Base-by-base conservation (phyloP, 306 rosid genomes). In the Glycine soja region DNA sequence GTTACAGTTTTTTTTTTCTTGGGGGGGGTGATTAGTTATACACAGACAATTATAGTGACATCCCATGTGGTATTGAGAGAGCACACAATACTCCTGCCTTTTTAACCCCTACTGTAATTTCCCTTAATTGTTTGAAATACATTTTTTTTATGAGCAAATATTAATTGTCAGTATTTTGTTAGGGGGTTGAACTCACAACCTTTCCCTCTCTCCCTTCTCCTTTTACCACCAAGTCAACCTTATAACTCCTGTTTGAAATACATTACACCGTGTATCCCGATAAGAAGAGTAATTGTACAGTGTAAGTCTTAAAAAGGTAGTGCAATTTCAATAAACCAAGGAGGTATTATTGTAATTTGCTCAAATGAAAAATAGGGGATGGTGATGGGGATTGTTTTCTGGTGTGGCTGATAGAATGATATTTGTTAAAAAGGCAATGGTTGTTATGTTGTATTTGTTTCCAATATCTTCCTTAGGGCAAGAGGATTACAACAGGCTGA, bases 401-500 rank as follows among this genome's bases (percentile, higher is more conserved):
- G 71, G 69, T 19, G 40, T 61, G 53, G 47, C 56, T 75, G 46
- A 50, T 19, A 69, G 73, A 59, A 48, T 57, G 40, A 59, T 71
- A 34, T 30, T 30, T 40, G 59, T 79, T 57, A 24, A 51, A 42
- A n/a, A 76, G 34, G 67, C 32, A 65, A 65, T 76, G 80, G 32
- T 70, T 86, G 80, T 66, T 76, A n/a, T 64, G 43, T 59, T 38
- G 40, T 42, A 71, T 83, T 16, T 76, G 73, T 58, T 71, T 90
- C 61, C 15, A 63, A 74, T 86, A 50, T 48, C 5, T 79, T 84
- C 69, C 73, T 79, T 69, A 92, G 97, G 98, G 73, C 97, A 94
- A 89, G 97, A 94, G 83, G 98, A 94, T 86, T 94, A 91, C 89
- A 94, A 94, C 75, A 84, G 97, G 67, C 73, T 94, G 69, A 94